These are phyloP conservation scores for Fusarium nematophilum DNA, from an alignment of 2,329 filamentous ascomycete species.

Conservation along the genomic window DNA sequence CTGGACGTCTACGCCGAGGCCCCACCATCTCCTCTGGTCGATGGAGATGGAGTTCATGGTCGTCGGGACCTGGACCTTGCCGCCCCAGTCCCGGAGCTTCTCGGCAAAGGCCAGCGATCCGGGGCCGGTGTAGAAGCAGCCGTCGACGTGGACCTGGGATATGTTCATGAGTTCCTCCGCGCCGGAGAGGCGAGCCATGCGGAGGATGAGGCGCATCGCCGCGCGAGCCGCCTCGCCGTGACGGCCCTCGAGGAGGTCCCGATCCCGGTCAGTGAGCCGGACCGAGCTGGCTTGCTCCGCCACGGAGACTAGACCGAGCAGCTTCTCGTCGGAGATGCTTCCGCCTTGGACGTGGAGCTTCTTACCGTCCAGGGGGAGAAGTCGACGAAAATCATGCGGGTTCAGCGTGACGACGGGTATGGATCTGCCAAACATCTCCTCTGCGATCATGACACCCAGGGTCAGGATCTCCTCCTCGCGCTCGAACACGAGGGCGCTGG, in stretches of 20 bases:
- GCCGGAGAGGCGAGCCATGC: constrained; percentile 25
- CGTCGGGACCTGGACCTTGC: constrained; percentile 25
- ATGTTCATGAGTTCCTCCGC: constrained; percentile 31
- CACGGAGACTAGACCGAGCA: background rate
- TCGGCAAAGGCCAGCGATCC: constrained; percentile 27
- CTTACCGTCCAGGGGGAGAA: constrained; percentile 1
- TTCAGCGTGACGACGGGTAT: constrained; percentile 2
- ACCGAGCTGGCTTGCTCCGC: no score
- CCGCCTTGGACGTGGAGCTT: constrained; percentile 5
- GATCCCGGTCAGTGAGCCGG: no score
- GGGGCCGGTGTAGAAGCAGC: constrained; percentile 24
- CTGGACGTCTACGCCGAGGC: constrained; percentile 12
- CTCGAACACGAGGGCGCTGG: constrained; percentile 18
- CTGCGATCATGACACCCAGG: constrained; percentile 12
- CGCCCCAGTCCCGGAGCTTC: constrained; percentile 27
- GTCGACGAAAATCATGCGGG: background rate
- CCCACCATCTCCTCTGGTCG: constrained; percentile 34
- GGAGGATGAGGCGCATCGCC: constrained; percentile 27
- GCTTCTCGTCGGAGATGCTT: constrained; percentile 2
- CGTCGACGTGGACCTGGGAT: constrained; percentile 31
- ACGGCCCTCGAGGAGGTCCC: no score
- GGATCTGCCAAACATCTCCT: constrained; percentile 16
- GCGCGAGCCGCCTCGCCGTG: constrained; percentile 25
- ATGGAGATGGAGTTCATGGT: constrained; percentile 34
- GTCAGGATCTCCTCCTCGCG: constrained; percentile 18